Percentiles rank a stretch among this genome's conserved stretches.
phyloP scores from a whole-genome alignment of 805 yeast genomes.

The Myxozyma sirexii region DNA sequence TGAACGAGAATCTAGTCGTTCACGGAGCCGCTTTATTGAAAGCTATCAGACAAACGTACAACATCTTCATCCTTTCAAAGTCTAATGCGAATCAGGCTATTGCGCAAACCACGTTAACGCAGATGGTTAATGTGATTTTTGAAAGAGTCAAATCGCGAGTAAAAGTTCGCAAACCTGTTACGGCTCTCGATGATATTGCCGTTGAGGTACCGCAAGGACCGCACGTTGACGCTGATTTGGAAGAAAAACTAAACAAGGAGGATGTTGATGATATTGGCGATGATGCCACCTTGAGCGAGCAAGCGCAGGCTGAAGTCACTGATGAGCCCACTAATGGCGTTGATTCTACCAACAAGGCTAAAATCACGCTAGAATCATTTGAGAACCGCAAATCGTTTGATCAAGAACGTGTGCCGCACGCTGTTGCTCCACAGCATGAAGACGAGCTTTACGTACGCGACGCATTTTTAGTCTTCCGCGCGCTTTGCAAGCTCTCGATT shows the following conservation, averaged over 20 bases:
- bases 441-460: constrained; percentile 79
- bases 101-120: constrained; percentile 94
- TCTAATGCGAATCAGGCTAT: constrained; percentile 84
- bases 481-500: constrained; percentile 90
- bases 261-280: constrained; percentile 28
- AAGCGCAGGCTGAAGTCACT: background rate
- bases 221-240: constrained; percentile 8
- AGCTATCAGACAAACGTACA: constrained; percentile 91
- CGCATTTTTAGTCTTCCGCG: constrained; percentile 88
- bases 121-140: constrained; percentile 82
- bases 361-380: constrained; percentile 40
- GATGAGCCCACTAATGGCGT: background rate
- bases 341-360: background rate
- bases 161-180: background rate
- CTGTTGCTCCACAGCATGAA: constrained; percentile 51
- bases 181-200: constrained; percentile 19
- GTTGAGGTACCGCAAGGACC: constrained; percentile 26
- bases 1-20: constrained; percentile 76
- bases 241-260: constrained; percentile 3
- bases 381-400: constrained; percentile 40
- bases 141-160: constrained; percentile 60
- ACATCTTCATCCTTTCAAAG: constrained; percentile 82
- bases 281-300: constrained; percentile 8
- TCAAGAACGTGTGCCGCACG: constrained; percentile 40
- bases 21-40: constrained; percentile 88